A percentile compares a stretch with the other conserved stretches of the same genome.
Conservation (phyloP, 1,284 basidiomycete species). For the Boletus hoseneyae region DNA sequence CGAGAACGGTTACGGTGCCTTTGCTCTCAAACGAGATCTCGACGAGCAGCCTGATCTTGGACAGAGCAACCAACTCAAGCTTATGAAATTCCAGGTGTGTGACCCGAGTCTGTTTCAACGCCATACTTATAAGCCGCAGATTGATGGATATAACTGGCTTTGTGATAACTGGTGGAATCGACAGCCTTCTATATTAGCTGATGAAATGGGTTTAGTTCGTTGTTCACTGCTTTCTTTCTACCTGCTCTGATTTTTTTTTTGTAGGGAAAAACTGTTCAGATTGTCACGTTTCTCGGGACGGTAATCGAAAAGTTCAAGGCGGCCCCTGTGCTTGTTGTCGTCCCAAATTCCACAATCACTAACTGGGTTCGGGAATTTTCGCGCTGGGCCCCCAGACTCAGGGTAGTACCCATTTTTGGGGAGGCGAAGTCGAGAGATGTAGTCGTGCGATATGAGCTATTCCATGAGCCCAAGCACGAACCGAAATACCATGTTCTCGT, state of each 20-base stretch:
- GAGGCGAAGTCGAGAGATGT: conserved; percentile 77
- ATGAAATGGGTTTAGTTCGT: conserved; percentile 92
- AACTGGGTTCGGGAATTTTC: conserved; percentile 90
- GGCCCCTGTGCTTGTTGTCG: conserved; percentile 84
- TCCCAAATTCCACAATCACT: conserved; percentile 91
- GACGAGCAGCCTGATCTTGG: conserved; percentile 56
- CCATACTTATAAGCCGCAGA: conserved; percentile 40
- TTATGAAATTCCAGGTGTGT: conserved; percentile 83
- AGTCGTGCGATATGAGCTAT: conserved; percentile 81
- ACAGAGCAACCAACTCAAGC: conserved; percentile 55
- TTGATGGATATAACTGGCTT: conserved; percentile 93
- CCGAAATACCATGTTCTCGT: conserved; percentile 82
- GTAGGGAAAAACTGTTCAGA: conserved; percentile 92
- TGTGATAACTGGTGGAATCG: conserved; percentile 85
- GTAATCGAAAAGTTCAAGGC: conserved; percentile 61
- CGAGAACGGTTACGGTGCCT: conserved; percentile 44
- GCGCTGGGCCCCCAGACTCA: conserved; percentile 82
- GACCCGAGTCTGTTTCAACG: not conserved
- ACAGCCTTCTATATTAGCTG: conserved; percentile 92
- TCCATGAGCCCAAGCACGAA: conserved; percentile 52
- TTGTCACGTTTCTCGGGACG: conserved; percentile 81
- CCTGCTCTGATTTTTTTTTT: conserved; percentile 9
- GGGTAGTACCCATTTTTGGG: conserved; percentile 82
- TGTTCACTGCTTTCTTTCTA: not conserved
- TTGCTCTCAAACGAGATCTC: conserved; percentile 45